Conservation (phyloP, 768 basidiomycete genomes). For the Rhodosporidiobolus odoratus region DNA sequence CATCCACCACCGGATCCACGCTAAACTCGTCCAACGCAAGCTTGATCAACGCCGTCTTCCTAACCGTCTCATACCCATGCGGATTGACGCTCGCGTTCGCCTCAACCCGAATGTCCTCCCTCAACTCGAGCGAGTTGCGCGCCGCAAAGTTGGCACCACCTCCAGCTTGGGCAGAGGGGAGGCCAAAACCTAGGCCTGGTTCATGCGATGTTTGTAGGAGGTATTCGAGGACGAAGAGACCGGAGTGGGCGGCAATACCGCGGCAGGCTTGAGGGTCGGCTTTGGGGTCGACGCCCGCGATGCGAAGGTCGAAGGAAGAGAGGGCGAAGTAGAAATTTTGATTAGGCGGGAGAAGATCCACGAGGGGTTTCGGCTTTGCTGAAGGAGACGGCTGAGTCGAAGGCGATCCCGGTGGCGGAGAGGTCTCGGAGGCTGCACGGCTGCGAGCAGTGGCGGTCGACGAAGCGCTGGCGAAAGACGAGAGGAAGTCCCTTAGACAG, state of each 20-base stretch:
- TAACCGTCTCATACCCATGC: background rate
- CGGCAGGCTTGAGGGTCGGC: slow-evolving; percentile 63
- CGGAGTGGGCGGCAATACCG: slow-evolving; percentile 60
- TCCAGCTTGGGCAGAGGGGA: too few species aligned
- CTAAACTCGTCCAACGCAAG: slow-evolving; percentile 6
- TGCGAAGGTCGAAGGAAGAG: slow-evolving; percentile 59
- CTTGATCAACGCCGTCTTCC: slow-evolving; percentile 26
- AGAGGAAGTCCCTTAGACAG: slow-evolving; percentile 55
- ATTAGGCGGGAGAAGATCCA: slow-evolving; percentile 56
- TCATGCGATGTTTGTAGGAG: slow-evolving; percentile 48
- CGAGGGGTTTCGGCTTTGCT: slow-evolving; percentile 26
- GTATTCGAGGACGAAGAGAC: slow-evolving; percentile 57
- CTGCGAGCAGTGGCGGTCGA: slow-evolving; percentile 39
- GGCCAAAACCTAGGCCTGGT: slow-evolving; percentile 14
- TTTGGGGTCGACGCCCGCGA: slow-evolving; percentile 76
- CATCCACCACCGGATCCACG: slow-evolving; percentile 40
- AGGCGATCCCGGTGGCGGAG: background rate
- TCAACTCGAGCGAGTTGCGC: slow-evolving; percentile 44
- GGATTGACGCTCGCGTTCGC: slow-evolving; percentile 42
- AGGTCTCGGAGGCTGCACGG: slow-evolving; percentile 8
- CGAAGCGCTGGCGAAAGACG: slow-evolving; percentile 43
- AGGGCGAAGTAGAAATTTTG: slow-evolving; percentile 58
- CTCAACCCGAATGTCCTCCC: slow-evolving; percentile 44
- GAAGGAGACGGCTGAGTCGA: slow-evolving; percentile 15
- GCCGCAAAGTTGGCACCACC: slow-evolving; percentile 27